Evolutionary conservation across 2,329 filamentous ascomycete genomes (phyloP).

Genomic region (Fusarium annulatum): DNA sequence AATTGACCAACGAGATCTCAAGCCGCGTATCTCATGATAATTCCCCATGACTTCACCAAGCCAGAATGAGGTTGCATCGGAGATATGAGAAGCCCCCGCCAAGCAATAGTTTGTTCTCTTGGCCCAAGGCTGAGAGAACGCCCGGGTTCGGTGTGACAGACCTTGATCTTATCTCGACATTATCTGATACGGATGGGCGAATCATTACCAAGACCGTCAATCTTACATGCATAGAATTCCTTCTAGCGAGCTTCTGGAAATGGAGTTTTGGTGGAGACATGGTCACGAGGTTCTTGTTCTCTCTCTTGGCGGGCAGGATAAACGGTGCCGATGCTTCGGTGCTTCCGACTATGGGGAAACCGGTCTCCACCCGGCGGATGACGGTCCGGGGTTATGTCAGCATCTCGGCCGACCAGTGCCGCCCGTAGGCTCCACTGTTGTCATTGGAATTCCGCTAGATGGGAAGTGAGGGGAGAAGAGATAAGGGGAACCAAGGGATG

Average conservation of each 20-base stretch:
- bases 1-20: slow-evolving; percentile 26
- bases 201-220: slow-evolving; percentile 14
- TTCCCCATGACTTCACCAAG: slow-evolving; percentile 25
- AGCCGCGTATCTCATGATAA: slow-evolving; percentile 19
- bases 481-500: slow-evolving; percentile 2
- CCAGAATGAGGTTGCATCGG: slow-evolving; percentile 19
- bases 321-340: slow-evolving; percentile 24
- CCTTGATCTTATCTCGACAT: slow-evolving; percentile 32
- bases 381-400: slow-evolving; percentile 15
- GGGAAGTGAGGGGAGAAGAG: neutral
- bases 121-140: slow-evolving; percentile 29
- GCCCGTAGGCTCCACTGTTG: slow-evolving; percentile 26
- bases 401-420: slow-evolving; percentile 37
- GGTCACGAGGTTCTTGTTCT: neutral
- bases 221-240: slow-evolving; percentile 9
- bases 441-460: slow-evolving; percentile 26
- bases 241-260: slow-evolving; percentile 38
- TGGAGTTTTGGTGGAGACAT: slow-evolving; percentile 12
- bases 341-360: slow-evolving; percentile 25
- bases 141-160: slow-evolving; percentile 19
- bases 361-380: slow-evolving; percentile 9
- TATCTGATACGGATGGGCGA: slow-evolving; percentile 17
- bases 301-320: slow-evolving; percentile 25
- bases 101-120: slow-evolving; percentile 2
- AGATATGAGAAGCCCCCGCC: slow-evolving; percentile 6